Conservation (phyloP, 2,329 filamentous ascomycete species). For the Alternaria rosae region DNA sequence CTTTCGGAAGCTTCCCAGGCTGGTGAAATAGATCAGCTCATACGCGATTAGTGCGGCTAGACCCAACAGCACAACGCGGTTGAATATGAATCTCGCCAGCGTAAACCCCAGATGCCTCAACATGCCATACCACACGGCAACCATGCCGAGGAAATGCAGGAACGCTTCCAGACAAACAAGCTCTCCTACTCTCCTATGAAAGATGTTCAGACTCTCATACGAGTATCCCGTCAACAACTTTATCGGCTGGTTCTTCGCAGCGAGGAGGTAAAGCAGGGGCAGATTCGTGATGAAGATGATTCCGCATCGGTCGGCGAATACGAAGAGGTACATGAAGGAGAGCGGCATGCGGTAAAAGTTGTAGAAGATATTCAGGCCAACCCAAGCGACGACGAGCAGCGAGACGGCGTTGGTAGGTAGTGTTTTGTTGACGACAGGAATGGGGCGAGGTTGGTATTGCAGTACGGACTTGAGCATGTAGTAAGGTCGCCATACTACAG, state of each 20-base stretch:
- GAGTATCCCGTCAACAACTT: constrained; percentile 68
- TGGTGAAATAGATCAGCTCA: constrained; percentile 68
- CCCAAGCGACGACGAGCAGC: constrained; percentile 59
- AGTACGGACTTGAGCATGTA: constrained; percentile 46
- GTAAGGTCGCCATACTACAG: constrained; percentile 26
- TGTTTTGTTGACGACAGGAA: constrained; percentile 64
- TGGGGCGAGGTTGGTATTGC: constrained; percentile 64
- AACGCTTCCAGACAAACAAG: constrained; percentile 66
- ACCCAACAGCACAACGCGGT: constrained; percentile 62
- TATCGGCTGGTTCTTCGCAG: constrained; percentile 72
- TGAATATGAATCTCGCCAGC: constrained; percentile 60
- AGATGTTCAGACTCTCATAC: constrained; percentile 71
- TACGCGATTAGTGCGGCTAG: constrained; percentile 65
- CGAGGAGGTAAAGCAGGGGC: constrained; percentile 66
- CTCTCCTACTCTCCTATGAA: constrained; percentile 70
- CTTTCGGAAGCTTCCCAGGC: constrained; percentile 65
- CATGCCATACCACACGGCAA: constrained; percentile 62
- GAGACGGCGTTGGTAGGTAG: constrained; percentile 66
- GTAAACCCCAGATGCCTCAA: constrained; percentile 60
- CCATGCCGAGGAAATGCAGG: constrained; percentile 64
- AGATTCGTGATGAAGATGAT: constrained; percentile 61
- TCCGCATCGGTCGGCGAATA: constrained; percentile 66
- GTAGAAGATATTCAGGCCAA: constrained; percentile 66
- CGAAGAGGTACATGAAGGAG: constrained; percentile 60
- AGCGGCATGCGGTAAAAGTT: constrained; percentile 62